Percentiles rank a stretch among this genome's conserved stretches.
Evolutionary conservation across 495 filamentous ascomycete genomes (phyloP).

Genomic region (Glonium stellatum): DNA sequence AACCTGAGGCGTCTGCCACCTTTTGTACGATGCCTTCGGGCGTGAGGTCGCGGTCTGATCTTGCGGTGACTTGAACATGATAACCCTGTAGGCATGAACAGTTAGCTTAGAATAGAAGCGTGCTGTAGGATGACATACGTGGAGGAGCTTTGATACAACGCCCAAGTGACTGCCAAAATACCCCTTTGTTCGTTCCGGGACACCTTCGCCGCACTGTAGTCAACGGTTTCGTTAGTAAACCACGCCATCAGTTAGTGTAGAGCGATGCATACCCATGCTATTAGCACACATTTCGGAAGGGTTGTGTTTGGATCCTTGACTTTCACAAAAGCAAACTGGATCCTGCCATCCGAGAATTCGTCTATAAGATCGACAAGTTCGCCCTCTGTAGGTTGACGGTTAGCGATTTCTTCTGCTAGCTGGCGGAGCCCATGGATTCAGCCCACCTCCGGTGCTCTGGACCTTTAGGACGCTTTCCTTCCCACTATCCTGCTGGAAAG

Average conservation of each 20-base stretch:
- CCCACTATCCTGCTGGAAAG: slow-evolving; percentile 74
- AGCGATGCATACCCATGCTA: slow-evolving; percentile 61
- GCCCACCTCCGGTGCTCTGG: slow-evolving; percentile 68
- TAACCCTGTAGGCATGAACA: slow-evolving; percentile 58
- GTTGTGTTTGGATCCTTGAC: slow-evolving; percentile 90
- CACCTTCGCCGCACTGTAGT: slow-evolving; percentile 76
- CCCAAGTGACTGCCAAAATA: slow-evolving; percentile 94
- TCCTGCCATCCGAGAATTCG: slow-evolving; percentile 91
- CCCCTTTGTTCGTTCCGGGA: slow-evolving; percentile 95
- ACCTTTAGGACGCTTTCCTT: slow-evolving; percentile 96
- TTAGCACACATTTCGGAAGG: slow-evolving; percentile 85
- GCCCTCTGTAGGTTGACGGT: slow-evolving; percentile 56
- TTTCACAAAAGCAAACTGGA: slow-evolving; percentile 96
- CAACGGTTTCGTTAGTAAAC: slow-evolving; percentile 9
- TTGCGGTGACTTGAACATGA: slow-evolving; percentile 93
- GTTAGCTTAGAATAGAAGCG: slow-evolving; percentile 2
- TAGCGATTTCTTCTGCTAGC: slow-evolving; percentile 2
- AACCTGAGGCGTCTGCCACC: slow-evolving; percentile 90
- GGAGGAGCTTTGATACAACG: slow-evolving; percentile 80
- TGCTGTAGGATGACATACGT: slow-evolving; percentile 45
- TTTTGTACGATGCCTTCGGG: slow-evolving; percentile 86
- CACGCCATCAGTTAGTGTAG: background rate
- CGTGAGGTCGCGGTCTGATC: slow-evolving; percentile 78
- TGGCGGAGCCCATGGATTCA: background rate
- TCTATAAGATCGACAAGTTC: slow-evolving; percentile 93